phyloP scores from a whole-genome alignment of 1,284 basidiomycete genomes.

The Pseudozyma pruni region DNA sequence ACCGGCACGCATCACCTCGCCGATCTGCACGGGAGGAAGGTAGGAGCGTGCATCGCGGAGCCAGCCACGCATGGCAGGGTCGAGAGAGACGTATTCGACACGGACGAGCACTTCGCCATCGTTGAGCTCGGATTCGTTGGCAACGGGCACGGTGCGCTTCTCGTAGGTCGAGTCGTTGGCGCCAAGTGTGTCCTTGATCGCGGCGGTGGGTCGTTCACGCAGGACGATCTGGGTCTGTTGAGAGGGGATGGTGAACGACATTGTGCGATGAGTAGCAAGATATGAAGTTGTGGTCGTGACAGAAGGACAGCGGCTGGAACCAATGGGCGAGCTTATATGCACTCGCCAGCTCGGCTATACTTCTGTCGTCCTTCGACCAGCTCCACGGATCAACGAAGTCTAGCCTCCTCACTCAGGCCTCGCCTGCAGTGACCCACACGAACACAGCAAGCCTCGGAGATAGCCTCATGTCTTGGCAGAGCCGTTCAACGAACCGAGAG shows the following conservation, averaged over 20 bases:
- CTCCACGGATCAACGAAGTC: no score
- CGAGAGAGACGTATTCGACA: constrained; percentile 65
- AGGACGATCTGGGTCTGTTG: constrained; percentile 60
- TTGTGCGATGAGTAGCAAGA: constrained; percentile 1
- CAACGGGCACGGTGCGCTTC: constrained; percentile 37
- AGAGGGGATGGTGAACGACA: constrained; percentile 37
- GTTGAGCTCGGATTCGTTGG: constrained; percentile 45
- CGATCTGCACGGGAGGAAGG: constrained; percentile 77
- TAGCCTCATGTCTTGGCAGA: no score
- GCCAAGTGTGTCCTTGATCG: constrained; percentile 54
- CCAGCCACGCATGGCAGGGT: constrained; percentile 79
- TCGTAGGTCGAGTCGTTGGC: constrained; percentile 56
- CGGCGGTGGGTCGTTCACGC: constrained; percentile 62
- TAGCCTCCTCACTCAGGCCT: no score
- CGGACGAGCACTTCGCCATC: constrained; percentile 61
- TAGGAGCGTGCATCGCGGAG: constrained; percentile 74
- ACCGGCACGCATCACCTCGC: constrained; percentile 79
- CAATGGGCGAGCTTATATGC: no score
- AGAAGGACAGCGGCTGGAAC: no score
- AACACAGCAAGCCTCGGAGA: no score
- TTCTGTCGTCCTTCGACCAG: no score
- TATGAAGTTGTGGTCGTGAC: neutral
- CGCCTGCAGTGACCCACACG: no score
- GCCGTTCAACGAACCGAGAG: no score
- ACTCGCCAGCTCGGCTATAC: no score